Conservation (phyloP, 2,329 filamentous ascomycete genomes). For the Ophiostoma sp. region DNA sequence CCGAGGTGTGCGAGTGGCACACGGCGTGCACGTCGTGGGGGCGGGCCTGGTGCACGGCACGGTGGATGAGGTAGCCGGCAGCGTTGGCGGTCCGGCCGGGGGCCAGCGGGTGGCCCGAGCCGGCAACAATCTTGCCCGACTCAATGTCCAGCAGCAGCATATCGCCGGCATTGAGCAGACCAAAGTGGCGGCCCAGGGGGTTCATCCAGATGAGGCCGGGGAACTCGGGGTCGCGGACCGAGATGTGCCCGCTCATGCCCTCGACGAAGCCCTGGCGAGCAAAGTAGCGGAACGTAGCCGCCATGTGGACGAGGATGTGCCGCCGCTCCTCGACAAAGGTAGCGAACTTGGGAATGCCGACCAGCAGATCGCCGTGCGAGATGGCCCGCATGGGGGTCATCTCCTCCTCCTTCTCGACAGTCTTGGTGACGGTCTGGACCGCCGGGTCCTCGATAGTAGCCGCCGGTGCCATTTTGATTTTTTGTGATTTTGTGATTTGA, state of each 20-base stretch:
- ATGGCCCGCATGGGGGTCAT: constrained; percentile 31
- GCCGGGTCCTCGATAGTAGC: constrained; percentile 22
- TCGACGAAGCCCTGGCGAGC: constrained; percentile 55
- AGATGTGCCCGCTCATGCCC: constrained; percentile 59
- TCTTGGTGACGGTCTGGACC: constrained; percentile 15
- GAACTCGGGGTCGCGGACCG: constrained; percentile 53
- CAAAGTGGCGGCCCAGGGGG: constrained; percentile 54
- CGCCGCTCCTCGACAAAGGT: constrained; percentile 46
- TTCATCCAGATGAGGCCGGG: constrained; percentile 57
- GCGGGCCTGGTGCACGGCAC: constrained; percentile 50
- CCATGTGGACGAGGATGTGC: constrained; percentile 55
- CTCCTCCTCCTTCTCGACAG: constrained; percentile 22
- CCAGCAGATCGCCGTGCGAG: constrained; percentile 31
- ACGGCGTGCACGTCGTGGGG: constrained; percentile 51
- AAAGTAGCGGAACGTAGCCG: constrained; percentile 56
- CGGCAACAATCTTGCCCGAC: constrained; percentile 50
- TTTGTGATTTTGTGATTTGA: not conserved
- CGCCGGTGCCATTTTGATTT: constrained; percentile 29
- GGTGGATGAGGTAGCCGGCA: constrained; percentile 56
- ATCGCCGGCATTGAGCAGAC: constrained; percentile 51
- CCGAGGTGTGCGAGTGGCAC: constrained; percentile 52
- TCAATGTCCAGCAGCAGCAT: constrained; percentile 52
- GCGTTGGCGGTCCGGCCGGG: constrained; percentile 47
- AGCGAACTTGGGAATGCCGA: constrained; percentile 40
- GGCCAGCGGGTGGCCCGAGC: constrained; percentile 42